Evolutionary conservation across 163 green algal genomes (phyloP).

Genomic region (Scenedesmus sp.): DNA sequence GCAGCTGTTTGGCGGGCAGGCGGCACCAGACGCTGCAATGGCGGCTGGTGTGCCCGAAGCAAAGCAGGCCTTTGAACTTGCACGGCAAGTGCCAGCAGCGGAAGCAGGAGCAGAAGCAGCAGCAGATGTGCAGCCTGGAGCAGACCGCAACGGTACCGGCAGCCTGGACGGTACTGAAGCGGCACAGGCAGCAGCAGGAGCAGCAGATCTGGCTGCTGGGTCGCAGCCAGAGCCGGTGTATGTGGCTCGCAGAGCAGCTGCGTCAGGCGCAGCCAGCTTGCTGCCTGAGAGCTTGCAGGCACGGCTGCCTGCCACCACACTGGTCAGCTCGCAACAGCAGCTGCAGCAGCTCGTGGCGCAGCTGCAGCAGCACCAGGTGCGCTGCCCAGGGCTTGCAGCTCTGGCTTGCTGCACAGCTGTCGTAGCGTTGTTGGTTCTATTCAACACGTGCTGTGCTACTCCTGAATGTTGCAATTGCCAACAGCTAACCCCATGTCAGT

Average conservation of each 20-base stretch:
- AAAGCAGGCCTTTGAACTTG: neutral
- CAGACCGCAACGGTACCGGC: neutral
- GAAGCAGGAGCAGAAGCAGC: neutral
- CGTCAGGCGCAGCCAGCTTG: neutral
- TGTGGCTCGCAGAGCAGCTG: neutral
- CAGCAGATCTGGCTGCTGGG: conserved; percentile 3
- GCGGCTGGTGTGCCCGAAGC: neutral
- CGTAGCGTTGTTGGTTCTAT: too few relatives aligned
- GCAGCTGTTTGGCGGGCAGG: conserved; percentile 16
- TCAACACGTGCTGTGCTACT: too few relatives aligned
- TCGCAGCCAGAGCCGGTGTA: neutral
- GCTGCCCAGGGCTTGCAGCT: neutral
- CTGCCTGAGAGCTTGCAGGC: conserved; percentile 18
- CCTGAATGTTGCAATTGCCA: too few relatives aligned
- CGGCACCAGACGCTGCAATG: neutral
- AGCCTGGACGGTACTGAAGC: neutral
- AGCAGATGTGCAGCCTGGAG: neutral
- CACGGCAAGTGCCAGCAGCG: neutral
- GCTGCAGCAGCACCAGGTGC: conserved; percentile 39
- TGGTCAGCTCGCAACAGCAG: conserved; percentile 19
- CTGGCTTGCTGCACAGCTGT: too few relatives aligned
- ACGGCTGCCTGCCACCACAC: neutral
- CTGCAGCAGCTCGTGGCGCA: conserved; percentile 21
- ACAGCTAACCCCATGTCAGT: too few relatives aligned
- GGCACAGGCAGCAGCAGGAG: neutral